Evolutionary conservation across 2,329 filamentous ascomycete species (phyloP), one percentile per base, ranked within the genome.

Genomic region (Tolypocladium sp.): DNA sequence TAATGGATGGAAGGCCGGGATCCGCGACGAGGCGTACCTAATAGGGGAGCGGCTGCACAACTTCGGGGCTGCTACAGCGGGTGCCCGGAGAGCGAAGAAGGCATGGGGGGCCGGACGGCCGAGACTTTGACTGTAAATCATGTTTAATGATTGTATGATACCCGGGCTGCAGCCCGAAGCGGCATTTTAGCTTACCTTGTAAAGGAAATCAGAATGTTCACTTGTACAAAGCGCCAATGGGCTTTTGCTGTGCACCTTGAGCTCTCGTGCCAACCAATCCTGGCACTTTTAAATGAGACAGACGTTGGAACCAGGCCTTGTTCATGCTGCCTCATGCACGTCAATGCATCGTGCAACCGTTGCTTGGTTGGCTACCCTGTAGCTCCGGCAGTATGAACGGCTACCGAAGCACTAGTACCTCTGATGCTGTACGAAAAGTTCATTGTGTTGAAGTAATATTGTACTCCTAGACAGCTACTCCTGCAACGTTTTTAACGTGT

Each of bases 21-120:
- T 99, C 54, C 81, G 91, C 44, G 95, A 99, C 71, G 95, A 99
- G 74, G 92, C 96, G 0, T 99, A 99, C 71, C 78, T 99, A 52
- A 94, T 97, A 69, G 94, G 94, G 2, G 93, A 99, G 76, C 79
- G 92, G 61, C 75, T 99, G 68, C 95, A 99, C 76, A 99, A 99
- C 72, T 96, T 97, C 74, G 90, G 91, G 4, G 72, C 73, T 2
- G 74, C 71, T 9, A 71, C 74, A 20, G 73, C 73, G 9, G 74
- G 71, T 22, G 70, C 70, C 22, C 69, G 71, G 17, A 70, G 70
- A 58, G 68, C 68, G 20, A 69, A 69, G 60, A 68, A 68, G 2
- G 69, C 71, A 17, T 77, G 76, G 74, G 73, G 71, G 57, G 69
- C 71, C 17, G 68, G 72, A 49, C 52, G 56, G 15, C 37, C 60